Evolutionary conservation across 129 eudicot species (phyloP), one percentile per base, ranked within the genome.

Genomic region (Oenanthe sinensis): DNA sequence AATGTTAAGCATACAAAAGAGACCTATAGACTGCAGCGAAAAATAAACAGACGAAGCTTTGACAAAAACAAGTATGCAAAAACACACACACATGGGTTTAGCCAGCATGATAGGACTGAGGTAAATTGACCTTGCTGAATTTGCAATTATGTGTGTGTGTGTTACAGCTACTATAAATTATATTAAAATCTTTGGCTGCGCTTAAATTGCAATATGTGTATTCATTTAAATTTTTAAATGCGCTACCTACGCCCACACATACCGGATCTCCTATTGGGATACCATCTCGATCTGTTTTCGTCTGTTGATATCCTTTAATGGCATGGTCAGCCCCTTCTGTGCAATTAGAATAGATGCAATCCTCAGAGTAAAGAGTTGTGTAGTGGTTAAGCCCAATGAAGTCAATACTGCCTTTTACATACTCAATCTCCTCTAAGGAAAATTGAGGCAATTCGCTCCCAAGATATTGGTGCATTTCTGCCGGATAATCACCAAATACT

Each of bases 331-430:
- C 82, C 10, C 81, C 85, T 45, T 17, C 72, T 12, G 47, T 62
- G 68, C 97, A 94, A 67, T 6, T 75, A 33, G 90, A 87, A 75
- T 85, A 71, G 74, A 87, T 49, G 69, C 97, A 90, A 71, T 91
- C 97, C 82, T 85, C 83, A 70, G 87, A 93, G 71, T 90, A 91
- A 4, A 84, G 80, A 60, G 91, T 81, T 37, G 92, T 81, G 58
- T 95, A 95, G 79, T 95, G 94, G 86, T 91, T 95, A 69, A 91
- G 81, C 13, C 91, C 96, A 12, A 95, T 85, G 78, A 85, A 95
- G 76, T 95, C 98, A 15, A 87, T 28, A 46, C 91, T 86, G 36
- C 84, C 82, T 71, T 84, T 85, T 74, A 95, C 75, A 22, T 84
- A 83, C 68, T 55, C 26, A 8, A 4, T 84, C 78, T 91, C 98